Base-by-base conservation (phyloP, 2,329 filamentous ascomycete species). In the Exophiala xenobiotica region DNA sequence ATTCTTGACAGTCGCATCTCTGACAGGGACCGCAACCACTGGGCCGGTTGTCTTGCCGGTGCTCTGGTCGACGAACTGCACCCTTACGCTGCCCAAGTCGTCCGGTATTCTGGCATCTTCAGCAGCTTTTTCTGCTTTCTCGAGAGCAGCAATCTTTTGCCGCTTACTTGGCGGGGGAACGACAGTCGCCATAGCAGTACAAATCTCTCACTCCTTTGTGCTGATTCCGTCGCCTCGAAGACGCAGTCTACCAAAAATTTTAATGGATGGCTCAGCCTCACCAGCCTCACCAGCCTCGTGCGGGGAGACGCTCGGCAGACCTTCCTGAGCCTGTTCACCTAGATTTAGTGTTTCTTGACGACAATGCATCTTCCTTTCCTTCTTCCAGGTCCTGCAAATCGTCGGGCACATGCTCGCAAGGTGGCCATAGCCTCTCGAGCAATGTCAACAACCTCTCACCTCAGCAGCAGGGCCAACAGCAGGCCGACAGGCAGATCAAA, bases 101-200 rank as follows among this genome's bases (percentile, higher is more conserved):
- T 83, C 81, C 0, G 86, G 80, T 43, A 87, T 79, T 18, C 69
- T 69, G 44, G 83, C 75, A 45, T 92, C 79, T 73, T 91, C 85
- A 66, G 93, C 86, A 65, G 95, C 90, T 40, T 82, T 74, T 59
- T 83, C 79, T 6, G 87, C 81, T 64, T 82, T 83, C 61, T 89
- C 88, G 33, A 86, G 78, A 18, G 80, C 79, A 61, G 88, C 88
- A 43, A 86, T 82, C 70, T 85, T 87, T 67, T 96, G 90, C 56
- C 90, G 83, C 72, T 96, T 97, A 46, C 86, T 91, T 3, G 89
- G 88, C 40, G 88, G 90, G n/a, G 90, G 90, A 4, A 86, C 69
- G 41, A 91, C 73, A 4, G 90, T 95, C 61, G 90, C 82, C 90
- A 95, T 95, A 11, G 23, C 33, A 20, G 19, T 19, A 19, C 7